Base-by-base conservation (phyloP, 75 land plant species). In the Ceratopteris richardii region DNA sequence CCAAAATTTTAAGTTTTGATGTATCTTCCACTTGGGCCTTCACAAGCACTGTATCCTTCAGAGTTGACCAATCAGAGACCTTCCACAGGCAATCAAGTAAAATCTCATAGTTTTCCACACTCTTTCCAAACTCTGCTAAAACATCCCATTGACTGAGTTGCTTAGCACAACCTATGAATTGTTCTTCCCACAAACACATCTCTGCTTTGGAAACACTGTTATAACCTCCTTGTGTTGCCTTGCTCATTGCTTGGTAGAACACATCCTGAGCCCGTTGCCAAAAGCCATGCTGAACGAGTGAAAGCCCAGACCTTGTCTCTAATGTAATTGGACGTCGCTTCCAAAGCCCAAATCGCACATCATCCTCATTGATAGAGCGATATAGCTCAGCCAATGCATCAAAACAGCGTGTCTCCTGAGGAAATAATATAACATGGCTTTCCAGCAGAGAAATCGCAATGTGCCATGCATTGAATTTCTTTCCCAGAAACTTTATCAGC, bases 111-210 rank as follows among this genome's bases (percentile, higher is more conserved):
- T 95, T 95, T 7, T 95, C 99, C 31, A 90, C 75, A 57, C 61
- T 77, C 64, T 82, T 92, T 18, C 88, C 99, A 80, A 86, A 95
- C 31, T 95, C 99, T 33, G 71, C 76, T 30, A 95, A 73, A 21
- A 77, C 81, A 42, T 95, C 99, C 99, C 99, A 95, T 60, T 95
- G 99, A 60, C 84, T 87, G 42, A 95, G 77, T 57, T 95, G 90
- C 28, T 58, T 70, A 31, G 99, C 92, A 80, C 97, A 95, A 29
- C 75, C 69, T 29, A 95, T 78, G 97, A 97, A 95, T 54, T 95
- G 99, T 44, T 95, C 99, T 64, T 95, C 99, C 99, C 99, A 95
- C 37, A 95, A 83, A 72, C 97, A 95, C 97, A 95, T 91, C 66
- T 95, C 99, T 53, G 99, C 88, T 58, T 95, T 95, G 2, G 99